These are phyloP conservation scores for Syzygium aromaticum DNA, from an alignment of 345 rosid species.

Conservation along the genomic window DNA sequence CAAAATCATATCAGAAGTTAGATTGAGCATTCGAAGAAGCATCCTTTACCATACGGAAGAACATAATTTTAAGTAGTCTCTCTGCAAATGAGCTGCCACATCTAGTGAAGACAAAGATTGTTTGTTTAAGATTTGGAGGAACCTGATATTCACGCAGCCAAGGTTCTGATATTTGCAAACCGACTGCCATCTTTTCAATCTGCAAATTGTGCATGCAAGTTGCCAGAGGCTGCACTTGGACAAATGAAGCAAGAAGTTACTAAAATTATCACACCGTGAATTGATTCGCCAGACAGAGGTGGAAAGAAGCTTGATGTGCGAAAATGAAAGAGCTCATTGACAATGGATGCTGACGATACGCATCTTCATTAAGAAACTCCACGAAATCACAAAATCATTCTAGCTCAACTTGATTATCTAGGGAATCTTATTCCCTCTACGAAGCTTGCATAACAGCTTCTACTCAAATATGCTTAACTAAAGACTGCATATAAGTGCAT, in stretches of 20 bases:
- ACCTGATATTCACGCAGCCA: conserved; percentile 98
- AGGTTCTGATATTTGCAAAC: conserved; percentile 85
- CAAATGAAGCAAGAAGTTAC: not conserved
- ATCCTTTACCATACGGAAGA: not conserved
- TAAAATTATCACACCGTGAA: not conserved
- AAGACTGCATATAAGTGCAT: not conserved
- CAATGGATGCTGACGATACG: not conserved
- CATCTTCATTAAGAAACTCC: not conserved
- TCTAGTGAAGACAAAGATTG: not conserved
- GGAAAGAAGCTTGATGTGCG: not conserved
- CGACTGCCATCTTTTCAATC: conserved; percentile 69
- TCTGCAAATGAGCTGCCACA: not conserved
- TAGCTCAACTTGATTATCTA: not conserved
- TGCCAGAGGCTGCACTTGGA: conserved; percentile 55
- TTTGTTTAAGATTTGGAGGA: not conserved
- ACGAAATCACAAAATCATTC: not conserved
- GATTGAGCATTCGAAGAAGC: not conserved
- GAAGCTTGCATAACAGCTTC: not conserved
- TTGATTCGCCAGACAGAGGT: not conserved
- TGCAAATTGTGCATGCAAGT: conserved; percentile 89
- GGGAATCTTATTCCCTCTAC: not conserved
- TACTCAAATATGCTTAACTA: not conserved
- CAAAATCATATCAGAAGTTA: not conserved
- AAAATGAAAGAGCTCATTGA: not conserved
- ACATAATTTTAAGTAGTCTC: not conserved